Base-by-base conservation (phyloP, 352 stramenopile genomes). In the Globisporangium paroecandrum region DNA sequence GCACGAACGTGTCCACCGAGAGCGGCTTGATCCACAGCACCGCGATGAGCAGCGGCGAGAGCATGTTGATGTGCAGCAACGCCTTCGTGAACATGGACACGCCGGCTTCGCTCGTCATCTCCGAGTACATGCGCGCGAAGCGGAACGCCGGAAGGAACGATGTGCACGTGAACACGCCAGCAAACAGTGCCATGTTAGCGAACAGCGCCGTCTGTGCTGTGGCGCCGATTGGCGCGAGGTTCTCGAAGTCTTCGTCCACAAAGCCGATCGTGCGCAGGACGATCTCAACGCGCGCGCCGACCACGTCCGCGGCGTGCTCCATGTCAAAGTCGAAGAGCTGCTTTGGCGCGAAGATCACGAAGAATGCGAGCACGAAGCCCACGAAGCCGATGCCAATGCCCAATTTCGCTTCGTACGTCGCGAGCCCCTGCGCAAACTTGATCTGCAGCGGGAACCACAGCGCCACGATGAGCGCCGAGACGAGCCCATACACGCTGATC, bases 381-480 rank as follows among this genome's bases (percentile, higher is more conserved):
- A 91, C 67, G 36, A 77, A 74, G 60, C 79, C 85, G 25, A 91
- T 58, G 25, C 73, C 75, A 27, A 92, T 54, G 15, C 82, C 81
- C 51, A 94, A 69, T 1, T 79, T 74, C 18, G 85, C 71, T 61
- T 94, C 85, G 68, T 91, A 90, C 59, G 76, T 78, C 9, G 69
- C 70, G 12, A 85, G 65, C 0, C 83, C 83, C 41, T 93, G 85
- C 4, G 77, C 82, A 54, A 89, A 83, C 65, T 90, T 84, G 60
- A 94, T 75, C 64, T 91, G 82, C 41, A 94, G 65, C 4, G 85
- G 85, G 69, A 94, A 92, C 78, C 83, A 91, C 20, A 94, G 64
- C 18, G 79, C 76, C 47, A 94, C 73, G 36, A 92, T 68, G 60
- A 94, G 71, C 49, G 79, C 79, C 47, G 80, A 86, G 54, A 88